phyloP scores from a whole-genome alignment of 2,329 filamentous ascomycete species.

The Microsporum audouinii region DNA sequence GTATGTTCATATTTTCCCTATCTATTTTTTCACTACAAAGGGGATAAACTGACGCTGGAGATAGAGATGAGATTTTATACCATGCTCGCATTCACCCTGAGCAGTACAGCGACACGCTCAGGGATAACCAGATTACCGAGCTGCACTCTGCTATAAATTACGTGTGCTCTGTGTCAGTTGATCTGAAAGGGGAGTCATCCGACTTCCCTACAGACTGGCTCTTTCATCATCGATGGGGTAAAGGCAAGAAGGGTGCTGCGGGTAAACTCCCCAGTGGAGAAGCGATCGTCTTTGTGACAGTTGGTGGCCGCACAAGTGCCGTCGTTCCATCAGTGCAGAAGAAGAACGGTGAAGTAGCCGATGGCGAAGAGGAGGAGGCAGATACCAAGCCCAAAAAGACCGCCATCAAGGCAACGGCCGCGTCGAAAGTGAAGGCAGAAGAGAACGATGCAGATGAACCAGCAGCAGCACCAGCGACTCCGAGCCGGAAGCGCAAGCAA shows the following conservation, averaged over 20 bases:
- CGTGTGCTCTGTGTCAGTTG: conserved; percentile 70
- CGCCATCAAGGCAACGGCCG: not conserved
- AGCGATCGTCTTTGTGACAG: conserved; percentile 73
- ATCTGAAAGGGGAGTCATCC: conserved; percentile 66
- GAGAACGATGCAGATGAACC: not conserved
- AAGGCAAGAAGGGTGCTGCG: conserved; percentile 62
- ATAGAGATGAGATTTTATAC: conserved; percentile 75
- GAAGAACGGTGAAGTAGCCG: conserved; percentile 55
- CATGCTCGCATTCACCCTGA: conserved; percentile 83
- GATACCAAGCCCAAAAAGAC: conserved; percentile 1
- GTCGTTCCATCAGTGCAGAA: conserved; percentile 78
- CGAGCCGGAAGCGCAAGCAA: conserved; percentile 7
- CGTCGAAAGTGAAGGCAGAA: conserved; percentile 6
- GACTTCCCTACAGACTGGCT: conserved; percentile 81
- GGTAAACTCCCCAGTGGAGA: conserved; percentile 68
- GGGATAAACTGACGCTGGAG: not conserved
- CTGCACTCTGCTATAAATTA: conserved; percentile 64
- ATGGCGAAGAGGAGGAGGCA: conserved; percentile 29
- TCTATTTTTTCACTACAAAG: not conserved
- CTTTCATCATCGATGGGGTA: conserved; percentile 80
- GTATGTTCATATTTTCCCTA: conserved; percentile 25
- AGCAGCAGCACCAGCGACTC: not conserved
- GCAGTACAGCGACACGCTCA: conserved; percentile 78
- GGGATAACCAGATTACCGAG: conserved; percentile 55
- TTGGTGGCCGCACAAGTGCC: conserved; percentile 83